Conservation (phyloP, 306 rosid genomes). For the Gastrolobium villosum region DNA sequence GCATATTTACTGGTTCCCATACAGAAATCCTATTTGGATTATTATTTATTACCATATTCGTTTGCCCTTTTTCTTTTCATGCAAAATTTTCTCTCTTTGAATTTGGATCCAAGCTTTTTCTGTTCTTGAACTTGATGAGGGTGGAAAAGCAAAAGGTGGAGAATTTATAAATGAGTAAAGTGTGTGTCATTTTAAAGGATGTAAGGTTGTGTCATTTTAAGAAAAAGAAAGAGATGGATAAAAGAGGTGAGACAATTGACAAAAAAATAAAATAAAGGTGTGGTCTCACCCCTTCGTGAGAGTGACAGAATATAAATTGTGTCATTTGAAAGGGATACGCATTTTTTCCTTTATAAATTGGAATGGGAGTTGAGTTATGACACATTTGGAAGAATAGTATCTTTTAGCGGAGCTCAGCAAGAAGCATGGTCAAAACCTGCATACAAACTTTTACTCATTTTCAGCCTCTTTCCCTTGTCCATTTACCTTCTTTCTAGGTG, state of each 20-base stretch:
- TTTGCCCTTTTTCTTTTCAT: not conserved
- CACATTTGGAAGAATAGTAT: not conserved
- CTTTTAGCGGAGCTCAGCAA: conserved; percentile 23
- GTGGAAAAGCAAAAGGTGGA: not conserved
- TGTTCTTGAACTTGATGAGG: not conserved
- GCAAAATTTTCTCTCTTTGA: not conserved
- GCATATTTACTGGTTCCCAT: not conserved
- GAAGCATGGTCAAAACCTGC: conserved; percentile 28
- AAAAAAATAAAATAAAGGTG: too few species aligned
- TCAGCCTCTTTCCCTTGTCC: not conserved
- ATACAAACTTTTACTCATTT: conserved; percentile 17
- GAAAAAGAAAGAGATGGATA: too few species aligned
- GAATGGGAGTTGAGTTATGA: not conserved
- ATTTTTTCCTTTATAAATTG: conserved; percentile 28
- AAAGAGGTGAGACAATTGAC: too few species aligned
- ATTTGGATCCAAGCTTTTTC: conserved; percentile 2
- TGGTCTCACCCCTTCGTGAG: too few species aligned
- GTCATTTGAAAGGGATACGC: too few species aligned
- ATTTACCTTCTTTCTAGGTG: conserved; percentile 35
- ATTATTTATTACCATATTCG: not conserved
- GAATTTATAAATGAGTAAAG: conserved; percentile 16
- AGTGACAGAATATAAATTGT: too few species aligned
- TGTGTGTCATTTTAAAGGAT: too few species aligned
- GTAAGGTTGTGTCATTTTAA: too few species aligned
- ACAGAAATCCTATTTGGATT: conserved; percentile 1